phyloP scores from a whole-genome alignment of 108 stramenopile genomes.

The Schizochytrium sp. region DNA sequence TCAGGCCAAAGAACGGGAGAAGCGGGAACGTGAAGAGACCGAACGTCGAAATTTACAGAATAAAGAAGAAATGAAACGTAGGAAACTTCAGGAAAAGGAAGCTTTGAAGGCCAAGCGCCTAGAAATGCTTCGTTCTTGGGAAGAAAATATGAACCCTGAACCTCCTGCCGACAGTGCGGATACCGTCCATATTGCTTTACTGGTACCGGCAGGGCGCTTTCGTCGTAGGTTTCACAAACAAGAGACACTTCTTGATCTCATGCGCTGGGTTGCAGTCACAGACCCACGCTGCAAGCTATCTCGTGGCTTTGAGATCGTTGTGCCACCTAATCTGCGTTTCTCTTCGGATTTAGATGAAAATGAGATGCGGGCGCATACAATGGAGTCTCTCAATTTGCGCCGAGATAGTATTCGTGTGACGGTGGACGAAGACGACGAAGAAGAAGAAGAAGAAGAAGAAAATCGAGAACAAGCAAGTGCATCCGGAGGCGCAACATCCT shows the following conservation, averaged over 20 bases:
- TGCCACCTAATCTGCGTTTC: conserved; percentile 4
- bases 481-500: too few species aligned
- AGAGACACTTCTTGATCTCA: background rate
- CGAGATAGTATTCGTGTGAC: background rate
- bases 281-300: background rate
- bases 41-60: background rate
- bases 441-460: conserved; percentile 11
- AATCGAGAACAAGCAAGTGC: background rate
- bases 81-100: background rate
- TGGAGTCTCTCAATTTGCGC: background rate
- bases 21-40: background rate
- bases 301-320: background rate
- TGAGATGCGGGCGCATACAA: background rate
- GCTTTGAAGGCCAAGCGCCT: background rate
- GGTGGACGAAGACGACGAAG: background rate
- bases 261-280: conserved; percentile 25
- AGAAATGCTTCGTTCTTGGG: background rate
- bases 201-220: conserved; percentile 14
- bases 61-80: too few species aligned
- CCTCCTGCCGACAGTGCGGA: background rate
- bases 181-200: background rate
- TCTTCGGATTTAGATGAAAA: background rate
- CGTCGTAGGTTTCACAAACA: background rate
- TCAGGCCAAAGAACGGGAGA: background rate
- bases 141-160: background rate